Conservation (phyloP, 2,329 filamentous ascomycete species). For the Graphilbum fragrans region DNA sequence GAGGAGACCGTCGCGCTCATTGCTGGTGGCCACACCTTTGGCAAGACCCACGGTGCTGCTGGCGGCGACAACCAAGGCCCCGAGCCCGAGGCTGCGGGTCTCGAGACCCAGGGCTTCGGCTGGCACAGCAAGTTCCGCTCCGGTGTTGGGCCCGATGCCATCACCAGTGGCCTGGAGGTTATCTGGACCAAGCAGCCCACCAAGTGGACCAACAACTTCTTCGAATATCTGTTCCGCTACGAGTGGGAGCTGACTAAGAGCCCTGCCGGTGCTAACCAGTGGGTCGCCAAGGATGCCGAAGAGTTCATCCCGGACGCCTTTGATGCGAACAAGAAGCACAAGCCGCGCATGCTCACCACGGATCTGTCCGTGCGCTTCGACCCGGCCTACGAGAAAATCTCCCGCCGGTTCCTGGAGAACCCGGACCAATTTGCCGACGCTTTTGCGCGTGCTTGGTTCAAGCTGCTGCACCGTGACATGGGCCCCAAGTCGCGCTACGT, state of each 20-base stretch:
- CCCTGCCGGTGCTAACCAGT: conserved; percentile 66
- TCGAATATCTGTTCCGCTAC: conserved; percentile 66
- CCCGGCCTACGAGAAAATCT: conserved; percentile 63
- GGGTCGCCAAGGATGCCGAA: conserved; percentile 58
- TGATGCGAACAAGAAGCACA: conserved; percentile 58
- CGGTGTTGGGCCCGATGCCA: conserved; percentile 60
- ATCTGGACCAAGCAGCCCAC: conserved; percentile 67
- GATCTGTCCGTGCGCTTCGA: conserved; percentile 64
- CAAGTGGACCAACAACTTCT: conserved; percentile 64
- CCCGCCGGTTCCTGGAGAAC: conserved; percentile 55
- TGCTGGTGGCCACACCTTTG: conserved; percentile 66
- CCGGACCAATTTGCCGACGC: conserved; percentile 56
- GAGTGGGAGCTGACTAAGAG: conserved; percentile 69
- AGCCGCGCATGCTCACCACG: conserved; percentile 64
- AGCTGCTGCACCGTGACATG: conserved; percentile 71
- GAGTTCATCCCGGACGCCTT: conserved; percentile 59
- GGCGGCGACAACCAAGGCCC: conserved; percentile 49
- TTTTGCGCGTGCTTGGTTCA: conserved; percentile 70
- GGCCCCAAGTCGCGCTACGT: conserved; percentile 60
- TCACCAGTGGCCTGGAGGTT: conserved; percentile 67
- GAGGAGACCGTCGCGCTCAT: conserved; percentile 73
- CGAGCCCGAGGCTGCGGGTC: conserved; percentile 52
- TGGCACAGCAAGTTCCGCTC: conserved; percentile 54
- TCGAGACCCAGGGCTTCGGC: conserved; percentile 59
- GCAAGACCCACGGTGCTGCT: conserved; percentile 69